Evolutionary conservation across 768 basidiomycete species (phyloP).

Genomic region (Russula vinacea): DNA sequence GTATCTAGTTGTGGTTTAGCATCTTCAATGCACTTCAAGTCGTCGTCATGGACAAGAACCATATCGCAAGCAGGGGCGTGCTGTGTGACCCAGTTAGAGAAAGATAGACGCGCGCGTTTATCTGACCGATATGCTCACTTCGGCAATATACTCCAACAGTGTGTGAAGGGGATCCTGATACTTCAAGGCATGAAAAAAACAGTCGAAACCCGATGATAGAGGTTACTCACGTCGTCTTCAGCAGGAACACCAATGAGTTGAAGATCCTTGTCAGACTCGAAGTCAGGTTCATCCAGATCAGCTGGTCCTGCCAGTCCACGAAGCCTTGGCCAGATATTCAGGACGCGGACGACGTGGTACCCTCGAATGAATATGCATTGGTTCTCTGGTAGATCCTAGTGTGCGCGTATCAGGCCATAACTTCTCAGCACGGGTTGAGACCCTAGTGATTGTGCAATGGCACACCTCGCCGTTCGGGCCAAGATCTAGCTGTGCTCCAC

Average conservation of each 20-base stretch:
- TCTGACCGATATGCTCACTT: neutral
- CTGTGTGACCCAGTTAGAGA: neutral
- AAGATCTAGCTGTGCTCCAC: neutral
- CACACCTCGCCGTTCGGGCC: slow-evolving; percentile 1
- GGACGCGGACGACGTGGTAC: neutral
- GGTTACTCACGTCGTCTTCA: neutral
- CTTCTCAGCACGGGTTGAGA: neutral
- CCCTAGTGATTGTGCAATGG: no score
- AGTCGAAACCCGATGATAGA: neutral
- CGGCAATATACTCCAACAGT: neutral
- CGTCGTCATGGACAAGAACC: neutral
- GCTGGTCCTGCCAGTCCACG: neutral
- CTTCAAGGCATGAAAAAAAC: neutral
- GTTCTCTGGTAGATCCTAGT: neutral
- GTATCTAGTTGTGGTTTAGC: no score
- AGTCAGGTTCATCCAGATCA: neutral
- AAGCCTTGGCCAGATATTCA: slow-evolving; percentile 2
- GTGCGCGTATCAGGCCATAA: neutral
- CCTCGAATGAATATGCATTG: slow-evolving; percentile 7
- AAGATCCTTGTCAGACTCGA: neutral
- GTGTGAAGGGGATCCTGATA: neutral
- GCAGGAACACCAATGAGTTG: neutral
- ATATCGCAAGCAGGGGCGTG: neutral
- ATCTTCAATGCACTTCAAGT: neutral
- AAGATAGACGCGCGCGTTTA: neutral